phyloP scores from a whole-genome alignment of 176 grass and related monocot species.

The Aegilops longissima region DNA sequence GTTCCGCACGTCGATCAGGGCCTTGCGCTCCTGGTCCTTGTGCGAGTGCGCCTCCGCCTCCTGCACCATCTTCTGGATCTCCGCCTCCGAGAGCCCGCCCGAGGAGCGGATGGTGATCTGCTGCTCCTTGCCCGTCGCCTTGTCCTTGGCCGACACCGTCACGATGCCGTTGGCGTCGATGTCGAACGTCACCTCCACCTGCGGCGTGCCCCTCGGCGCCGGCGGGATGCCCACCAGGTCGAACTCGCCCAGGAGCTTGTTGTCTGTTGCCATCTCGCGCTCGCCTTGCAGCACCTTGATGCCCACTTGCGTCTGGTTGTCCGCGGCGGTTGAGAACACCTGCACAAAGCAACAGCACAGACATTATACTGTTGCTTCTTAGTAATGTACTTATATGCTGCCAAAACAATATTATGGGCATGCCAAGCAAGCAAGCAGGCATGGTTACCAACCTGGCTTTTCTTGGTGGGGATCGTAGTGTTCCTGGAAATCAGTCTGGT shows the following conservation, averaged over 20 bases:
- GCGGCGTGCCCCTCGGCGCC: conserved; percentile 37
- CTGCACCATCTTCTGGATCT: conserved; percentile 45
- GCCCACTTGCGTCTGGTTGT: conserved; percentile 53
- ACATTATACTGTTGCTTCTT: too few relatives aligned
- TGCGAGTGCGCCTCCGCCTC: conserved; percentile 47
- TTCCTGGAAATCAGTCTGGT: conserved; percentile 52
- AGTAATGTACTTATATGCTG: background rate
- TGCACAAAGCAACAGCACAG: too few relatives aligned
- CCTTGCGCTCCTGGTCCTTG: conserved; percentile 49
- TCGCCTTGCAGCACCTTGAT: conserved; percentile 47
- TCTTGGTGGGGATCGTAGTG: conserved; percentile 53
- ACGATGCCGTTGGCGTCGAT: conserved; percentile 53
- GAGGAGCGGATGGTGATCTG: conserved; percentile 51
- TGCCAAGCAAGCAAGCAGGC: background rate
- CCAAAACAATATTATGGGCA: background rate
- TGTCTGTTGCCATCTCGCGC: conserved; percentile 49
- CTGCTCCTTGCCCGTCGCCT: conserved; percentile 55
- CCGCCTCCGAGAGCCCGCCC: conserved; percentile 39
- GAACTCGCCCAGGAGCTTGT: conserved; percentile 52
- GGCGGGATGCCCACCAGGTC: conserved; percentile 46
- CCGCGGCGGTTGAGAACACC: conserved; percentile 39
- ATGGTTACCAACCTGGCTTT: conserved; percentile 26
- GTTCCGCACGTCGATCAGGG: conserved; percentile 39
- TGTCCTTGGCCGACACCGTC: conserved; percentile 45
- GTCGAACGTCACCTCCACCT: conserved; percentile 55